phyloP scores from a whole-genome alignment of 176 grass and related monocot genomes.

The Oryza glumipatula region DNA sequence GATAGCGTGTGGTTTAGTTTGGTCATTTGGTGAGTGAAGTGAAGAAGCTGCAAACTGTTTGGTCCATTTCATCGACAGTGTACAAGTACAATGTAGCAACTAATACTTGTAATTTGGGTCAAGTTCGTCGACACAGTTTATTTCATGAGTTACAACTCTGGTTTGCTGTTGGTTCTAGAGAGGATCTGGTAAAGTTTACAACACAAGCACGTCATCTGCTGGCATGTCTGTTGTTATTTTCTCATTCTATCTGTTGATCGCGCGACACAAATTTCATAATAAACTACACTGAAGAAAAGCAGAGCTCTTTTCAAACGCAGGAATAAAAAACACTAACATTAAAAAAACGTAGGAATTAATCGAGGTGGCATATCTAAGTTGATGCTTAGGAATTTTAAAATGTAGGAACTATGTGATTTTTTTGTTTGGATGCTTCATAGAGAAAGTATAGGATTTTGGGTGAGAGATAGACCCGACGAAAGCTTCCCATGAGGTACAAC shows the following conservation, averaged over 20 bases:
- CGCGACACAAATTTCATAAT: background rate
- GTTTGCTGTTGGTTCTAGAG: background rate
- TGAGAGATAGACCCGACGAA: too few relatives aligned
- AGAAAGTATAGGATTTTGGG: too few relatives aligned
- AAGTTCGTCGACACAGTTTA: background rate
- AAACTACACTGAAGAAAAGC: too few relatives aligned
- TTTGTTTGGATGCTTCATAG: too few relatives aligned
- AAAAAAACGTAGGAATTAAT: too few relatives aligned
- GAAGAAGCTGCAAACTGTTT: conserved; percentile 10
- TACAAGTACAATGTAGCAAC: background rate
- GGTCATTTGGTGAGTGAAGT: conserved; percentile 4
- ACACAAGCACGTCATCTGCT: background rate
- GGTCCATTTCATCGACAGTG: background rate
- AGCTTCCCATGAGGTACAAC: too few relatives aligned
- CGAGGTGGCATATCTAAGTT: too few relatives aligned
- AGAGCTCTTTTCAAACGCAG: too few relatives aligned
- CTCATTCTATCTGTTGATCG: background rate
- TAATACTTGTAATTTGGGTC: background rate
- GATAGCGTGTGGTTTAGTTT: background rate
- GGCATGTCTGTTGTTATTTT: background rate
- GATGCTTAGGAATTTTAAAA: too few relatives aligned
- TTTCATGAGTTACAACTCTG: background rate
- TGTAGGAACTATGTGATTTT: too few relatives aligned
- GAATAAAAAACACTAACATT: too few relatives aligned
- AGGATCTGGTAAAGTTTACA: background rate